Evolutionary conservation across 345 rosid genomes (phyloP), one percentile per base, ranked within the genome.

Genomic region (Populus nigra): DNA sequence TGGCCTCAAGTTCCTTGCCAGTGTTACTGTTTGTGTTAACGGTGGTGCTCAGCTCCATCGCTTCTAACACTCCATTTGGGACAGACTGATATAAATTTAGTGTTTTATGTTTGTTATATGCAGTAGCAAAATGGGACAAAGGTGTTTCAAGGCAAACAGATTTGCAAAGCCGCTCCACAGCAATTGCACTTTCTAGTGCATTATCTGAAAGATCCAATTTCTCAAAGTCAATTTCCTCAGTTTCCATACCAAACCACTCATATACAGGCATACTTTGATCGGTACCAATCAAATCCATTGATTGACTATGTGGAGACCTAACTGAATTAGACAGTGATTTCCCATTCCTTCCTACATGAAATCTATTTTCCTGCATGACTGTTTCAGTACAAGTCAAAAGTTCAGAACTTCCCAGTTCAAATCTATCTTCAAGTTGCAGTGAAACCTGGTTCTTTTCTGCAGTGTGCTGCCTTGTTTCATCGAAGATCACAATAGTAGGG

Each of bases 141-240:
- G 99, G 97, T 68, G 97, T 90, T 78, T 69, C 77, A 80, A 80
- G 49, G 85, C 88, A 78, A 80, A 89, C 87, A 74, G 98, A 92
- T 87, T 85, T 89, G 76, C 90, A 85, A 72, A 92, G 89, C 91
- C 81, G 83, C 87, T 93, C 92, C 73, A 89, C 67, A 36, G 82
- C 53, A 75, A 91, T 83, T 73, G 89, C 89, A 81, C 84, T 85
- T 83, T 90, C 93, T 50, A 84, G 74, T 71, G 89, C 78, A 74
- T 82, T 81, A 75, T 81, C 86, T 77, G 90, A 86, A 84, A 88
- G 87, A 53, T 87, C 88, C 72, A 85, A 81, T 31, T 74, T 81
- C 50, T 85, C 91, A 72, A 89, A 83, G 76, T 82, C 77, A 71
- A 79, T 85, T 71, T 47, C 83, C 75, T 80, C 80, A 57, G 89